Base-by-base conservation (phyloP, 768 basidiomycete genomes). In the Phanerochaete carnosa region DNA sequence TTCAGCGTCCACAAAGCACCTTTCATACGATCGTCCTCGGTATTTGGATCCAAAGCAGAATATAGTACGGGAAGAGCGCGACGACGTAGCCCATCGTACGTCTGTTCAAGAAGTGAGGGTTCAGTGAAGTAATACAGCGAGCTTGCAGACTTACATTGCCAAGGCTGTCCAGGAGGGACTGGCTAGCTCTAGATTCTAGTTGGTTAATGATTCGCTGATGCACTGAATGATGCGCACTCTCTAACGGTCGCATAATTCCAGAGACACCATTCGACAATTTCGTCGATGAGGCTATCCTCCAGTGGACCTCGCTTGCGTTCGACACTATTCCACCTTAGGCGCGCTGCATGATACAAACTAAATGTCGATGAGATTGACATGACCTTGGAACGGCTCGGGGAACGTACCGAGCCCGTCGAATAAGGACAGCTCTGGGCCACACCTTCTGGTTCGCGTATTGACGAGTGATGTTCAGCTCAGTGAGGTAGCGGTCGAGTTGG, bases 11-110 rank as follows among this genome's bases (percentile, higher is more conserved):
- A 94, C 22, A 94, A 73, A 2, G 92, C 90, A 11, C 94, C 94
- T 75, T 97, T 95, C 87, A 94, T 92, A n/a, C 89, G 82, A 70
- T 94, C 92, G 65, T 92, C 91, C 39, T 95, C 92, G 22, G 80
- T 81, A 2, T 88, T 91, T 6, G 87, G 85, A 53, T 82, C 78
- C 55, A 89, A 73, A 4, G 83, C 81, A 43, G 77, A 71, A 61
- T 84, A 83, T n/a, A 89, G 70, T 45, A 75, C 61, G 9, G 88
- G 87, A 22, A 89, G 75, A 37, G 81, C 80, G n/a, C 88, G 83
- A 16, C 79, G 79, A 33, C 86, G 79, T 37, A 88, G 80, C 4
- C 88, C 90, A 67, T 91, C 90, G 65, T 86, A 90, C 2, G 79
- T 71, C 88, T 90, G 54, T 32, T n/a, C 15, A 46, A n/a, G n/a